phyloP scores from a whole-genome alignment of 192 early-diverging fungal genomes.

The Entophlyctis luteolus region DNA sequence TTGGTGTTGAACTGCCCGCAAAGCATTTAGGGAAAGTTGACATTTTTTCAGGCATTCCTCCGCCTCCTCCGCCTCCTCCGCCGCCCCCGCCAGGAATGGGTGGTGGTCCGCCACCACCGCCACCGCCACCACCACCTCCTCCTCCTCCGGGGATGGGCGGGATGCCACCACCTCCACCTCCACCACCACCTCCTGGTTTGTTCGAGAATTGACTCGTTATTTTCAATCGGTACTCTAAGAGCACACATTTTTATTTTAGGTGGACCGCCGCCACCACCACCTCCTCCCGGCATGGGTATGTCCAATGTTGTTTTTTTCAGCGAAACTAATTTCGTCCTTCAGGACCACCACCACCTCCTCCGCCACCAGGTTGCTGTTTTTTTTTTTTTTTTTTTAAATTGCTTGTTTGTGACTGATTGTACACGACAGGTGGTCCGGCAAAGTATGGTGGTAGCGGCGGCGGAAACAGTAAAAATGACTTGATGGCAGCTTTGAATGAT shows the following conservation, averaged over 20 bases:
- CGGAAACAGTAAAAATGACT: slow-evolving; percentile 23
- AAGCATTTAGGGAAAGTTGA: too few species aligned
- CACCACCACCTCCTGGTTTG: slow-evolving; percentile 28
- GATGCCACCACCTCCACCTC: slow-evolving; percentile 31
- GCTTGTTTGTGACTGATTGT: not conserved
- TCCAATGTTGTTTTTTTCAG: not conserved
- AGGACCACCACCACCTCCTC: slow-evolving; percentile 36
- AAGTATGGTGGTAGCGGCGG: not conserved
- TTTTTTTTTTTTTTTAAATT: not conserved
- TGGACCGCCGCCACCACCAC: slow-evolving; percentile 35
- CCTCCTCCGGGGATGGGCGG: slow-evolving; percentile 35
- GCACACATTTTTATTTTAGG: too few species aligned
- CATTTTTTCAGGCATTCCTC: too few species aligned
- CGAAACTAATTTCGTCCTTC: too few species aligned
- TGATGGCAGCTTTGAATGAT: slow-evolving; percentile 31
- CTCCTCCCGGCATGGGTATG: slow-evolving; percentile 39
- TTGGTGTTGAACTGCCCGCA: not conserved
- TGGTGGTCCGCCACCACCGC: too few species aligned
- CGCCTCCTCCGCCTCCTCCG: too few species aligned
- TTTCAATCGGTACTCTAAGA: too few species aligned
- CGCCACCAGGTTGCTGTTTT: slow-evolving; percentile 5
- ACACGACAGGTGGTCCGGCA: not conserved
- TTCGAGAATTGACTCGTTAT: too few species aligned
- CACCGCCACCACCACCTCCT: slow-evolving; percentile 35
- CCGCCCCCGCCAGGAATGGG: too few species aligned